These are phyloP conservation scores for Plasmodium reichenowi DNA, from an alignment of 169 alveolate genomes.

Conservation along the genomic window DNA sequence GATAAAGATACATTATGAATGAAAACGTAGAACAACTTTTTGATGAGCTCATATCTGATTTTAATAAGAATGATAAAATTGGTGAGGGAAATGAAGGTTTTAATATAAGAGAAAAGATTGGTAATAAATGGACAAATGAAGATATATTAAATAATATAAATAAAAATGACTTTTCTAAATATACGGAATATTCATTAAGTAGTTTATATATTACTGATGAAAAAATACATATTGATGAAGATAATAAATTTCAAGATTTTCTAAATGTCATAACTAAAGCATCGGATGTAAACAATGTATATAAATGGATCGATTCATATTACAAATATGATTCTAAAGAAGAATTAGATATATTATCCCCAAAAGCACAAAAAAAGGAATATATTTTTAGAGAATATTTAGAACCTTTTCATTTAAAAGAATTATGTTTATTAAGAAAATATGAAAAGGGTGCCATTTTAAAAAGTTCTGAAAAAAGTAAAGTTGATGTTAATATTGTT, in stretches of 20 bases:
- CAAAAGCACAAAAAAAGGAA: slow-evolving; percentile 44
- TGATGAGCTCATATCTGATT: slow-evolving; percentile 10
- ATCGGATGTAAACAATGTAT: slow-evolving; percentile 63
- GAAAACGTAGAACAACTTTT: slow-evolving; percentile 30
- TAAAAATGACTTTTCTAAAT: slow-evolving; percentile 37
- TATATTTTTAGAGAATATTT: slow-evolving; percentile 57
- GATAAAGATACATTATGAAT: background rate
- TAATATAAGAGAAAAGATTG: background rate
- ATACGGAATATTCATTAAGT: slow-evolving; percentile 74
- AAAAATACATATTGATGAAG: slow-evolving; percentile 40
- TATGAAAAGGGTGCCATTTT: slow-evolving; percentile 52
- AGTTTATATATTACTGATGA: slow-evolving; percentile 58
- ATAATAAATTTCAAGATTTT: slow-evolving; percentile 37
- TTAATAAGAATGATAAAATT: slow-evolving; percentile 2
- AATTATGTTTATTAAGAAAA: slow-evolving; percentile 44
- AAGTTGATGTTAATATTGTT: slow-evolving; percentile 60
- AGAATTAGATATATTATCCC: slow-evolving; percentile 51
- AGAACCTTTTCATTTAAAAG: slow-evolving; percentile 64
- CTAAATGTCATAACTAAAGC: slow-evolving; percentile 65
- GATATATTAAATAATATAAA: slow-evolving; percentile 14
- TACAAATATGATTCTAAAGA: slow-evolving; percentile 29
- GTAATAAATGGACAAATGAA: slow-evolving; percentile 3
- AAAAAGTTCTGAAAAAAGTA: slow-evolving; percentile 58
- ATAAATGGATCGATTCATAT: slow-evolving; percentile 71
- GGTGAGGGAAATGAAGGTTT: background rate